phyloP scores from a whole-genome alignment of 2,329 filamentous ascomycete genomes.

The Ilyonectria mors-panacis region DNA sequence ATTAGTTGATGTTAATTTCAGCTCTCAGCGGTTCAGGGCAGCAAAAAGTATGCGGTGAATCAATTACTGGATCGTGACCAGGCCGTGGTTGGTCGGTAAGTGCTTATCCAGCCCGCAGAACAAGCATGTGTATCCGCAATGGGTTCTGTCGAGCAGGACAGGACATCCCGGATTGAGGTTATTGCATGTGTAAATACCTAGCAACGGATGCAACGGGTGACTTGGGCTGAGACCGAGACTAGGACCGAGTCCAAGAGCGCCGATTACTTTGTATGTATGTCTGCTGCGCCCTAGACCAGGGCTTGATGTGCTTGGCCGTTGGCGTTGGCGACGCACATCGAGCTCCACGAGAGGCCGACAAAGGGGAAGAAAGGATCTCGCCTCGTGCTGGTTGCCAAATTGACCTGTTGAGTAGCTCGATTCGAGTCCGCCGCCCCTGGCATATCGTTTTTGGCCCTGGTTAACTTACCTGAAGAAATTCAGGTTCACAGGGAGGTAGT shows the following conservation, averaged over 20 bases:
- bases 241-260: constrained; percentile 7
- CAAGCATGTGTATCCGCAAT: constrained; percentile 27
- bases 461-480: constrained; percentile 20
- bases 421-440: neutral
- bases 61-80: constrained; percentile 6
- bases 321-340: constrained; percentile 9
- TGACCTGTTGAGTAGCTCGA: constrained; percentile 8
- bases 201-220: constrained; percentile 3
- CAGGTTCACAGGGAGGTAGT: constrained; percentile 2
- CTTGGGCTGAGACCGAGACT: constrained; percentile 12
- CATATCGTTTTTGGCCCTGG: neutral
- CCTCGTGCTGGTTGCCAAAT: constrained; percentile 18
- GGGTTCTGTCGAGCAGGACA: constrained; percentile 26
- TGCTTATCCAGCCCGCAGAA: constrained; percentile 27
- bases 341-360: constrained; percentile 6
- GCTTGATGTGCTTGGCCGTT: constrained; percentile 2
- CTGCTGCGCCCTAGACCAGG: neutral
- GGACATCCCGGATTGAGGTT: constrained; percentile 26
- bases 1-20: constrained; percentile 9
- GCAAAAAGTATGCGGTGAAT: constrained; percentile 7
- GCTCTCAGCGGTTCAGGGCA: constrained; percentile 4
- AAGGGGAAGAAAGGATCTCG: constrained; percentile 10
- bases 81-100: constrained; percentile 14
- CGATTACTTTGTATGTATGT: neutral
- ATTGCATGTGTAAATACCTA: constrained; percentile 12